Evolutionary conservation across 768 basidiomycete species (phyloP).

Genomic region (Phylloporus rhodoxanthus): DNA sequence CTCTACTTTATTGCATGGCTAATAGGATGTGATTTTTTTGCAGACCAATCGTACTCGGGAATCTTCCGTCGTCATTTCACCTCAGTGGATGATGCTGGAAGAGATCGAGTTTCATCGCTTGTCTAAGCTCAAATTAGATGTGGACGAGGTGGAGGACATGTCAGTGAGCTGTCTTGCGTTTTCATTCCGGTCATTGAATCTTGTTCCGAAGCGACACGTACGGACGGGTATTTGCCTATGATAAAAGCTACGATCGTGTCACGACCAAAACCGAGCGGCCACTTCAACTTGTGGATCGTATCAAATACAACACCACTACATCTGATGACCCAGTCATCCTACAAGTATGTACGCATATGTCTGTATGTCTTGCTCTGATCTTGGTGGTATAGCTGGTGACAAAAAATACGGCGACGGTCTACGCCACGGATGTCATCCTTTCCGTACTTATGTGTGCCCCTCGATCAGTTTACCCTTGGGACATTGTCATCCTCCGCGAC

Average conservation of each 20-base stretch:
- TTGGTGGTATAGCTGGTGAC: conserved; percentile 56
- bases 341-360: conserved; percentile 45
- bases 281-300: conserved; percentile 86
- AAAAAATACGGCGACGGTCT: conserved; percentile 79
- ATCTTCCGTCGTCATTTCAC: conserved; percentile 87
- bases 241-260: conserved; percentile 91
- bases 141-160: conserved; percentile 89
- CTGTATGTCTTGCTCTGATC: conserved; percentile 3
- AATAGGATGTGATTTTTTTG: conserved; percentile 1
- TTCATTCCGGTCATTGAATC: conserved; percentile 4
- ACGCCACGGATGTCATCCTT: conserved; percentile 92
- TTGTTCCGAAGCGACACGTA: conserved; percentile 59
- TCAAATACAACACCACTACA: conserved; percentile 96
- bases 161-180: conserved; percentile 35
- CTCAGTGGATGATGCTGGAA: conserved; percentile 92
- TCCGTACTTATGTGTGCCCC: conserved; percentile 95
- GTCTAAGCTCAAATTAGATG: conserved; percentile 86
- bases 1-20: neutral
- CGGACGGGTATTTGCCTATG: conserved; percentile 88
- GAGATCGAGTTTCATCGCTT: conserved; percentile 96
- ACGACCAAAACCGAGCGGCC: conserved; percentile 90
- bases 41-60: conserved; percentile 83
- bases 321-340: conserved; percentile 97
- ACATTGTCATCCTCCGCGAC: conserved; percentile 91
- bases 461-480: conserved; percentile 96